These are phyloP conservation scores for Lipomyces sp. DNA, from an alignment of 805 yeast species.

Conservation along the genomic window DNA sequence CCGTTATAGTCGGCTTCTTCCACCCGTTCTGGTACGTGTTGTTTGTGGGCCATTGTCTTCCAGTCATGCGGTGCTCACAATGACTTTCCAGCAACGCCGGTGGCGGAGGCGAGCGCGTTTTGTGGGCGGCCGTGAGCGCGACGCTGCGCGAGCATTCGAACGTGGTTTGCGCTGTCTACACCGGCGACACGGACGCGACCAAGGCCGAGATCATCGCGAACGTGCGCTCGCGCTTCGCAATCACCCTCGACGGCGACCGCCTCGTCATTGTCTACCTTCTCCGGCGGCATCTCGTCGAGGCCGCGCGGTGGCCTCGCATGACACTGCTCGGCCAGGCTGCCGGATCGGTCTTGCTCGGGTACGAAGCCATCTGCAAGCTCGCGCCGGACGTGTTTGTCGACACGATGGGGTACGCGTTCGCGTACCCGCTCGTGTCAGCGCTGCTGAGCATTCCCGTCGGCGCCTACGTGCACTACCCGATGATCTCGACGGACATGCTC, in stretches of 20 bases:
- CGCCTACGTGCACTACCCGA: constrained; percentile 93
- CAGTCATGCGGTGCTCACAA: neutral
- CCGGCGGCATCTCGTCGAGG: constrained; percentile 60
- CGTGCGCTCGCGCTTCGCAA: constrained; percentile 53
- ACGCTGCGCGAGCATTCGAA: constrained; percentile 51
- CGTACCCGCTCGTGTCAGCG: constrained; percentile 61
- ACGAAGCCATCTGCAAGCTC: constrained; percentile 65
- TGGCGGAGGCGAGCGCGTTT: constrained; percentile 96
- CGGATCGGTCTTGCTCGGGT: constrained; percentile 66
- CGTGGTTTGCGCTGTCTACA: constrained; percentile 66
- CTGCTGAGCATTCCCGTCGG: constrained; percentile 68
- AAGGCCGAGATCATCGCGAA: constrained; percentile 36
- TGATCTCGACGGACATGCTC: constrained; percentile 85
- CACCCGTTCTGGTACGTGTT: constrained; percentile 62
- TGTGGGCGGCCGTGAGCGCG: constrained; percentile 87
- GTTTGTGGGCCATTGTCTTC: neutral
- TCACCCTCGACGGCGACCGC: constrained; percentile 48
- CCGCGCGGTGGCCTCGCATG: constrained; percentile 68
- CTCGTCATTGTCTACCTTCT: constrained; percentile 61
- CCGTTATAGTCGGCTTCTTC: constrained; percentile 71
- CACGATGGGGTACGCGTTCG: constrained; percentile 90
- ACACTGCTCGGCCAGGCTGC: constrained; percentile 85
- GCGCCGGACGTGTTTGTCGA: constrained; percentile 84
- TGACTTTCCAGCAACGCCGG: constrained; percentile 70
- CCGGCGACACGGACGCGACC: constrained; percentile 53